phyloP scores from a whole-genome alignment of 352 stramenopile genomes.

The Lagenidium sp. region DNA sequence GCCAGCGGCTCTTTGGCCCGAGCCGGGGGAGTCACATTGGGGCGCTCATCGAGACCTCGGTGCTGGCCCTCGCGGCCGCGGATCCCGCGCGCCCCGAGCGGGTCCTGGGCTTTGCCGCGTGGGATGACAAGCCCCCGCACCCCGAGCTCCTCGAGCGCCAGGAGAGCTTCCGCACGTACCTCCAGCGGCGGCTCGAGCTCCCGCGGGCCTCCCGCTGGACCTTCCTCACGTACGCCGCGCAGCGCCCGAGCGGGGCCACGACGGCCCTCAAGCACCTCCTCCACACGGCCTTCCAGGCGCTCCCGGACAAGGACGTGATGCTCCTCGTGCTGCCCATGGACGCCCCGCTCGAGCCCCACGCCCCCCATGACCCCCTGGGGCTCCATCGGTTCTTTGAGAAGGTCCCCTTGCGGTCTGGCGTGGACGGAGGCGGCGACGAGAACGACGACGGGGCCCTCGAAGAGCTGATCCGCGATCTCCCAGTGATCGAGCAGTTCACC shows the following conservation, averaged over 20 bases:
- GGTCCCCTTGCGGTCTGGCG: background rate
- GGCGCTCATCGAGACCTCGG: slow-evolving; percentile 62
- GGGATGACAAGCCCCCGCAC: slow-evolving; percentile 40
- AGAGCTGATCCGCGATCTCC: slow-evolving; percentile 9
- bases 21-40: slow-evolving; percentile 36
- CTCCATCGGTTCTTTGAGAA: slow-evolving; percentile 53
- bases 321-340: slow-evolving; percentile 41
- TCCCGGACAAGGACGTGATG: slow-evolving; percentile 27
- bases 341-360: slow-evolving; percentile 37
- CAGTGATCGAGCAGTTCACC: slow-evolving; percentile 27
- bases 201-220: slow-evolving; percentile 30
- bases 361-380: slow-evolving; percentile 11
- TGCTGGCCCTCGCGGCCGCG: slow-evolving; percentile 52
- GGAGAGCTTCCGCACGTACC: slow-evolving; percentile 23
- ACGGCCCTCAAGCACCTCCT: slow-evolving; percentile 41
- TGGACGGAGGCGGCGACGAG: background rate
- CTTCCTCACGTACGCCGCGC: slow-evolving; percentile 50
- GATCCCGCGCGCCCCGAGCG: slow-evolving; percentile 38
- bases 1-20: slow-evolving; percentile 55
- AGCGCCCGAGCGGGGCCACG: slow-evolving; percentile 7
- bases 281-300: slow-evolving; percentile 32
- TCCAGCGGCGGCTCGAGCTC: slow-evolving; percentile 45
- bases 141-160: slow-evolving; percentile 21
- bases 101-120: slow-evolving; percentile 50
- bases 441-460: background rate